Evolutionary conservation across 2,329 filamentous ascomycete genomes (phyloP).

Genomic region (Parafenestella ontariensis): DNA sequence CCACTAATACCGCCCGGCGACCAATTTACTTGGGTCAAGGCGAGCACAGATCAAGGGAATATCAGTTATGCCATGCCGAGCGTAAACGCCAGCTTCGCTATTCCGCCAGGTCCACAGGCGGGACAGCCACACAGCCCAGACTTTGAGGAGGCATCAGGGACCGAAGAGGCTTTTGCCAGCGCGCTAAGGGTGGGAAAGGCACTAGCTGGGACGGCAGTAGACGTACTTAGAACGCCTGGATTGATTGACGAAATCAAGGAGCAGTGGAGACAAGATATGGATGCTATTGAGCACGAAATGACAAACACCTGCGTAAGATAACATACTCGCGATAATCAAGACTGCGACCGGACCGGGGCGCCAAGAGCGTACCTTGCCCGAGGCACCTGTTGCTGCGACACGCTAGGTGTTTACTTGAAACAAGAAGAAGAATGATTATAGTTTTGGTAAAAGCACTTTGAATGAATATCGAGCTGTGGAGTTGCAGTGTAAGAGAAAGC

Average conservation of each 20-base stretch:
- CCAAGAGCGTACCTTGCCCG: too few relatives aligned
- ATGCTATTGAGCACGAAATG: neutral
- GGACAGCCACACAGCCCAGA: conserved; percentile 52
- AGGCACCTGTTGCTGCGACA: too few relatives aligned
- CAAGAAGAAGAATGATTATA: too few relatives aligned
- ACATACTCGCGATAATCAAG: neutral
- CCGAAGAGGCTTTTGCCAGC: conserved; percentile 43
- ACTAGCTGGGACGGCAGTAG: conserved; percentile 48
- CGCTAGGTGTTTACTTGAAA: too few relatives aligned
- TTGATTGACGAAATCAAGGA: conserved; percentile 12
- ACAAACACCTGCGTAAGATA: neutral
- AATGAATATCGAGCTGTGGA: too few relatives aligned
- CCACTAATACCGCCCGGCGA: conserved; percentile 20
- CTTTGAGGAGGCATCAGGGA: conserved; percentile 48
- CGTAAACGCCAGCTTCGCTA: conserved; percentile 61
- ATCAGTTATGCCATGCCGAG: conserved; percentile 65
- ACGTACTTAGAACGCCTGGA: conserved; percentile 32
- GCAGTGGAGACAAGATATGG: conserved; percentile 21
- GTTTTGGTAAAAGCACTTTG: too few relatives aligned
- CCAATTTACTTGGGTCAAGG: conserved; percentile 45
- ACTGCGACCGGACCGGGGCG: too few relatives aligned
- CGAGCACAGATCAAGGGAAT: conserved; percentile 67
- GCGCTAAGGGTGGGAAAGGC: conserved; percentile 47
- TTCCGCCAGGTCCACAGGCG: conserved; percentile 41
- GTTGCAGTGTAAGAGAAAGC: too few relatives aligned